Base-by-base conservation (phyloP, 2,329 filamentous ascomycete genomes). In the Ascochyta rabiei region DNA sequence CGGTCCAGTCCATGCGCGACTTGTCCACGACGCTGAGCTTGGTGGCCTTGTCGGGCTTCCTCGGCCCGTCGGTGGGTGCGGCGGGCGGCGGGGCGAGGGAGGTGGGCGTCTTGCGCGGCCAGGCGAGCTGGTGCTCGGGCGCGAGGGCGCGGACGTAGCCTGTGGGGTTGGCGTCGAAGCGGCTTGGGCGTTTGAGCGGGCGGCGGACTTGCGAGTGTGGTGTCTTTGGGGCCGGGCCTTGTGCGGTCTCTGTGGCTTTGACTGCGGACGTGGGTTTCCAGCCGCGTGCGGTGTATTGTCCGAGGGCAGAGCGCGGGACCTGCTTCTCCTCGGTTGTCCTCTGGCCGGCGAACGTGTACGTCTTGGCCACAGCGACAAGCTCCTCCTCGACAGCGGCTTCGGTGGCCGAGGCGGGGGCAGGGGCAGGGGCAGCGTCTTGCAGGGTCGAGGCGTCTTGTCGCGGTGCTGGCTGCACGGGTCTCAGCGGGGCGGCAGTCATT, bases 261-360 rank as follows among this genome's bases (percentile, higher is more conserved):
- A 35, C 52, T 8, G 56, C 28, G 15, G 58, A n/a, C 19, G 53
- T 51, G n/a, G 61, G 42, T 49, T 60, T 69, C 72, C 72, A 75
- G 23, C 71, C 71, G 15, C 69, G 64, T 13, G 66, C 50, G 19
- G 67, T 47, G 55, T 73, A 65, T 31, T 62, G 54, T n/a, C 63
- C 64, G 30, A 74, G 63, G 12, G 66, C 59, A 4, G 69, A 70
- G 28, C 66, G 66, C 3, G 84, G 77, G 1, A 91, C 86, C 10
- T 87, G 76, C 70, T 89, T 90, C 69, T 90, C 86, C 66, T 91
- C 89, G 0, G 83, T 88, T 64, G 89, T 86, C 12, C 88, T 81
- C 65, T 88, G 85, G 26, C 89, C 89, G 31, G 89, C 89, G 63
- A 91, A 91, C 64, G 88, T 89, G 75, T 90, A 91, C 13, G 84